Base-by-base conservation (phyloP, 139 green algal genomes). In the Chlorella sp. region DNA sequence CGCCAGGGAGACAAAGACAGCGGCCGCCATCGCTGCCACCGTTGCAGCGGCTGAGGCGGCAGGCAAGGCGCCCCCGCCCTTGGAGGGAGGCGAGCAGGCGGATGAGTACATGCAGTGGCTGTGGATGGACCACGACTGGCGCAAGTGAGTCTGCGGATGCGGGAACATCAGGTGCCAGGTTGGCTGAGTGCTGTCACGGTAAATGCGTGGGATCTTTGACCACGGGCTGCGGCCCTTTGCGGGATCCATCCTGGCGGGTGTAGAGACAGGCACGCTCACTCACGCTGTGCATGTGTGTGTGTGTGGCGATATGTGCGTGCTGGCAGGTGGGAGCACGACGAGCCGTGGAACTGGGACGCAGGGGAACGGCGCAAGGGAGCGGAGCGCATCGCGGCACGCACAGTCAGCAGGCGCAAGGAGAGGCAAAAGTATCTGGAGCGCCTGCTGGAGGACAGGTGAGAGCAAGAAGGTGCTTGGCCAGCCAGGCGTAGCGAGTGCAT, bases 101-200 rank as follows among this genome's bases (percentile, higher is more conserved):
- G 78, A 83, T 49, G 78, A 83, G 33, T 82, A 80, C 62, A 80
- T 83, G 29, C 81, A 84, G 71, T 81, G 76, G 79, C 73, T 92
- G 59, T 85, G 88, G 71, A 72, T 69, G 70, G 79, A 91, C 35
- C 64, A 75, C 17, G 89, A 94, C 79, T 94, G 89, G 89, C 80
- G 77, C 63, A 73, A 86, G 27, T 91, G 79, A 75, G 31, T n/a
- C n/a, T n/a, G n/a, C n/a, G 42, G 42, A 55, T 10, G 42, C 42
- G 42, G 42, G 42, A 17, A 26, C 42, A 10, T 26, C 10, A 17
- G 17, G 17, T 55, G 17, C 42, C 42, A 10, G 42, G 42, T 55
- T 10, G 10, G 17, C 17, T 55, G 22, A 31, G 55, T 31, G 20
- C 55, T 64, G 55, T n/a, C n/a, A n/a, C 17, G 27, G 27, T 64